A percentile compares a stretch with the other conserved stretches of the same genome.
Conservation (phyloP, 2,329 filamentous ascomycete genomes). For the Fusarium vanettenii region DNA sequence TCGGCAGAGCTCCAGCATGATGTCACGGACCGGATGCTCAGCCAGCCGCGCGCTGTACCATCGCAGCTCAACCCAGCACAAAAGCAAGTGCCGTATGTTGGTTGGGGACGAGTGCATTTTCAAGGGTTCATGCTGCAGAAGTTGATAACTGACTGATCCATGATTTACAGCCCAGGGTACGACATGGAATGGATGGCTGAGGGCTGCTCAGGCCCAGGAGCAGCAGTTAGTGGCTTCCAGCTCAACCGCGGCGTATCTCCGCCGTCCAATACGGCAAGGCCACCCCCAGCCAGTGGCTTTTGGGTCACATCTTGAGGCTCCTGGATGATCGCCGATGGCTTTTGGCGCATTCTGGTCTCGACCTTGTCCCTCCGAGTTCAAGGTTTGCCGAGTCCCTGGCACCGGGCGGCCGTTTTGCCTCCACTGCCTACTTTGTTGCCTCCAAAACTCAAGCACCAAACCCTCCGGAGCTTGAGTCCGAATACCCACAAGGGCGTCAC, state of each 20-base stretch:
- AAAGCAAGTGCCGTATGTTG: slow-evolving; percentile 7
- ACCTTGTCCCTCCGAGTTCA: slow-evolving; percentile 4
- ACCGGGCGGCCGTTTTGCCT: slow-evolving; percentile 18
- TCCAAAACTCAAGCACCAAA: slow-evolving; percentile 1
- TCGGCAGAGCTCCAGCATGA: not conserved
- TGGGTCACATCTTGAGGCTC: slow-evolving; percentile 18
- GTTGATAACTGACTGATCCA: slow-evolving; percentile 18
- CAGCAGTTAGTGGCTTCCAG: not conserved
- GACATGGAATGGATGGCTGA: slow-evolving; percentile 3
- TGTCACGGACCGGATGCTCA: not conserved
- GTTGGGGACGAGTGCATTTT: slow-evolving; percentile 10
- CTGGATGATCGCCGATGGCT: slow-evolving; percentile 26
- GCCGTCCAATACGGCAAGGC: slow-evolving; percentile 4
- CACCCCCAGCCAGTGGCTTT: slow-evolving; percentile 19
- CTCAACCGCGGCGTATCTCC: not conserved
- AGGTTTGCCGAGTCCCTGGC: slow-evolving; percentile 27
- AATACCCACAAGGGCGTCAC: slow-evolving; percentile 3
- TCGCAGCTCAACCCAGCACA: not conserved
- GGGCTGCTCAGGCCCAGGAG: slow-evolving; percentile 1
- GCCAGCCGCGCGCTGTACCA: not conserved
- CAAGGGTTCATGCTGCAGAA: slow-evolving; percentile 16
- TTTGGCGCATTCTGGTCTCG: slow-evolving; percentile 22
- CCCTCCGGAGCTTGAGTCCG: not conserved
- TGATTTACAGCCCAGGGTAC: not conserved
- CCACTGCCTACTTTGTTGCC: slow-evolving; percentile 14